Evolutionary conservation across 179 eudicot species (phyloP).

Genomic region (Drosera spatulata): DNA sequence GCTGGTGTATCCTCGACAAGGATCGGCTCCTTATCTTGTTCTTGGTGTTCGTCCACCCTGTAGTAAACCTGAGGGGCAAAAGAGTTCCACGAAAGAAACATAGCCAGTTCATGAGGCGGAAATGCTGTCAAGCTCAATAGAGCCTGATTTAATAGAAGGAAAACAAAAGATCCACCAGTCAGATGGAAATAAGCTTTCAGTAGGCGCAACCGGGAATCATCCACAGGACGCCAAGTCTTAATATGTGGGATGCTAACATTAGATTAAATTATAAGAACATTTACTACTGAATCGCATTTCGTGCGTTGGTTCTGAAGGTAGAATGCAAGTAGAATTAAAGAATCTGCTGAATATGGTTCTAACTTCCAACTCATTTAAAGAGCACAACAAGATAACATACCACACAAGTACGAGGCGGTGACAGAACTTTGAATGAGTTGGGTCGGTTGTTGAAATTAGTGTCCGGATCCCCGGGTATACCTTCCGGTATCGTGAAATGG

Average conservation of each 20-base stretch:
- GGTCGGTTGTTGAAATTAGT: constrained; percentile 97
- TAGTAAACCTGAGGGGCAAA: constrained; percentile 48
- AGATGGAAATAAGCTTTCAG: too few relatives aligned
- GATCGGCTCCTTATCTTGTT: constrained; percentile 13
- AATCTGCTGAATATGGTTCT: too few relatives aligned
- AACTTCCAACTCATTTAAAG: too few relatives aligned
- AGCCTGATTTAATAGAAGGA: too few relatives aligned
- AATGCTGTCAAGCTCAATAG: not conserved
- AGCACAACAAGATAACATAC: constrained; percentile 25
- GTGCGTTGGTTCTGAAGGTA: too few relatives aligned
- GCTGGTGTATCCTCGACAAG: constrained; percentile 8
- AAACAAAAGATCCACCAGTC: too few relatives aligned
- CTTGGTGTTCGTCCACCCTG: constrained; percentile 49
- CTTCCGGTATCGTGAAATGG: constrained; percentile 94
- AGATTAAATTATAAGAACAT: too few relatives aligned
- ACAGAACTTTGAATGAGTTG: constrained; percentile 82
- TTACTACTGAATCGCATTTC: too few relatives aligned
- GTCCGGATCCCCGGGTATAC: constrained; percentile 91
- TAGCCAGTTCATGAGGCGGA: not conserved
- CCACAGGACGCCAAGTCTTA: too few relatives aligned
- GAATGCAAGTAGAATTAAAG: too few relatives aligned
- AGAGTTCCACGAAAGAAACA: not conserved
- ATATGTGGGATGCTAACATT: too few relatives aligned
- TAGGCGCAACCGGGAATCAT: too few relatives aligned
- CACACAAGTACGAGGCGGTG: constrained; percentile 93